Evolutionary conservation across 441 rosid species (phyloP), one percentile per base, ranked within the genome.

Genomic region (Brassica hybrid): DNA sequence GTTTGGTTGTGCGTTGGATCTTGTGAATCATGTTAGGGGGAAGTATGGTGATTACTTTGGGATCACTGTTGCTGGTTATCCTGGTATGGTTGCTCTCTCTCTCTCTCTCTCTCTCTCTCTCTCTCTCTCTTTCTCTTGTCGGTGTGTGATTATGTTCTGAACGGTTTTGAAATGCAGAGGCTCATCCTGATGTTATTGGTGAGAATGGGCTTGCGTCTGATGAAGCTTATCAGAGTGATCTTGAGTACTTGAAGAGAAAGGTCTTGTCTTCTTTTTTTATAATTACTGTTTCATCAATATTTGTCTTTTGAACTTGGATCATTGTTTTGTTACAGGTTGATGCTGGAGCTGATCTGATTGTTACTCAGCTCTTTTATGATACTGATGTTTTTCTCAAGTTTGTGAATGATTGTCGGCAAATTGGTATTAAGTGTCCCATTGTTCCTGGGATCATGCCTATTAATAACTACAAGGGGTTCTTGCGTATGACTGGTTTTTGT

Each of bases 401-500:
- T 64, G 96, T 94, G 57, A 83, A 86, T 76, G 98, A 94, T 69
- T 94, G 98, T 77, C 94, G 89, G 69, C 91, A 90, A 86, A 88
- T 94, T 64, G 97, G 98, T 67, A 94, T 94, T 14, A 82, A 71
- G 5, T 92, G 96, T 67, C 98, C 97, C 18, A 87, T 91, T 64
- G 98, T 94, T 76, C 97, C 98, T 43, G 98, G 97, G 50, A 94
- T 94, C 64, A 94, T 94, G 97, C 96, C 96, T 34, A 94, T 94
- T 72, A 88, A 89, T 78, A 91, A 91, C 85, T 94, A 94, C 82
- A 94, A 85, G 82, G 98, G 98, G 27, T 91, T 94, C 87, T 30
- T 89, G 54, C 91, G 98, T 16, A 94, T 94, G 98, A 85, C 97
- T 71, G 98, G 97, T 41, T 94, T 94, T 74, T 91, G 98, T 84